These are phyloP conservation scores for Hippophae gyantsensis DNA, from an alignment of 306 rosid genomes.

Conservation along the genomic window DNA sequence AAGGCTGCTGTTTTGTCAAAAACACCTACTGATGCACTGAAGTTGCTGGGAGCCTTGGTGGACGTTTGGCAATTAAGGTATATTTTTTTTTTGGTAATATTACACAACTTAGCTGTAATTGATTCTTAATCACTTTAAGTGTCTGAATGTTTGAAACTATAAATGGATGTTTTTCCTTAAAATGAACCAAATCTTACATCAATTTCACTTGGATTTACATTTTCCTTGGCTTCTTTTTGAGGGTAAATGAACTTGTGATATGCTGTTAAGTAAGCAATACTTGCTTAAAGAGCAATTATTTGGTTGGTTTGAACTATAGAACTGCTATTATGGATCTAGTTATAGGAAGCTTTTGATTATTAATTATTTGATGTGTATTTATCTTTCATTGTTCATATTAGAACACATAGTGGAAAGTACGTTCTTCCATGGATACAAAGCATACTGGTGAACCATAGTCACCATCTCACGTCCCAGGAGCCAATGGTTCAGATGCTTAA, in stretches of 20 bases:
- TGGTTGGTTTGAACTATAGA: too few relatives aligned
- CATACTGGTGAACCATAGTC: constrained; percentile 61
- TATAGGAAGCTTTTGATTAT: too few relatives aligned
- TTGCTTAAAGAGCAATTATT: too few relatives aligned
- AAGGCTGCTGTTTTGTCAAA: constrained; percentile 48
- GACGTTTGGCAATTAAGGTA: constrained; percentile 77
- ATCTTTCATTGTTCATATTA: constrained; percentile 26
- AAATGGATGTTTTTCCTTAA: too few relatives aligned
- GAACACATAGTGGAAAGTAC: constrained; percentile 52
- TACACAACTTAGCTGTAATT: not conserved
- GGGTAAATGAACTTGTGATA: too few relatives aligned
- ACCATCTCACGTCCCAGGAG: constrained; percentile 40
- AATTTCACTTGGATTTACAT: too few relatives aligned
- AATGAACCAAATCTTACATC: too few relatives aligned
- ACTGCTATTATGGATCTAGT: too few relatives aligned
- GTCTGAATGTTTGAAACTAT: not conserved
- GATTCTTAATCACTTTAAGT: not conserved
- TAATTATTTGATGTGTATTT: not conserved
- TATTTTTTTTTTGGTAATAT: constrained; percentile 8
- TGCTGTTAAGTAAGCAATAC: too few relatives aligned
- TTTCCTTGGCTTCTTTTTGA: too few relatives aligned
- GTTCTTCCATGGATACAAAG: constrained; percentile 78
- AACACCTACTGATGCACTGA: constrained; percentile 46
- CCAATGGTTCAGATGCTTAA: constrained; percentile 34
- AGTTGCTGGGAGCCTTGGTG: constrained; percentile 49